phyloP scores from a whole-genome alignment of 148 eudicot genomes.

The Chenopodium album region DNA sequence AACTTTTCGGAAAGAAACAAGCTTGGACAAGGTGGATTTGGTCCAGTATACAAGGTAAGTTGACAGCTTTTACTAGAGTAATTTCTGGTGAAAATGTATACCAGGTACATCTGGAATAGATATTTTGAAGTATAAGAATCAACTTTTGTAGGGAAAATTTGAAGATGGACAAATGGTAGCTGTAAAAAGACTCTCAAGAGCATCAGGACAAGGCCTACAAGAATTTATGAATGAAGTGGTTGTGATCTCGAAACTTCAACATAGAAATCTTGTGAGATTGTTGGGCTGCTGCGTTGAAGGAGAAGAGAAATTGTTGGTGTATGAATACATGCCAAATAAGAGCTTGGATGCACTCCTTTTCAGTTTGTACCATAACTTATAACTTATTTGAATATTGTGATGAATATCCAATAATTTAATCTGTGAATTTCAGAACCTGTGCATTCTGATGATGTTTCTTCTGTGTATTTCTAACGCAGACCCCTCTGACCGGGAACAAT shows the following conservation, averaged over 20 bases:
- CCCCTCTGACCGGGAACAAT: not conserved
- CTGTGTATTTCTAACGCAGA: conserved; percentile 9
- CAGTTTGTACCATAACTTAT: conserved; percentile 19
- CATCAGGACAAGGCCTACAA: conserved; percentile 36
- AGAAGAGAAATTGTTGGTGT: conserved; percentile 41
- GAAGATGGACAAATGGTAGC: conserved; percentile 35
- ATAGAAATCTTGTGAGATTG: conserved; percentile 41
- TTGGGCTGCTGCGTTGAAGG: conserved; percentile 38
- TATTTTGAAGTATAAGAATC: not conserved
- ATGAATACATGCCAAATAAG: conserved; percentile 44
- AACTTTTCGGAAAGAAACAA: conserved; percentile 34
- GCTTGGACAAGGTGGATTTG: conserved; percentile 61
- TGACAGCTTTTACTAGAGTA: not conserved
- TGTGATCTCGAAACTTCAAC: conserved; percentile 44
- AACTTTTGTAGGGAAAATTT: conserved; percentile 30
- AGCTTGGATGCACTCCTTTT: conserved; percentile 43
- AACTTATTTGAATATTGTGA: not conserved
- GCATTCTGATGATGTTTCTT: not conserved
- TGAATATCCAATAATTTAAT: not conserved
- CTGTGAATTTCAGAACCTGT: not conserved
- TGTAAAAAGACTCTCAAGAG: conserved; percentile 41
- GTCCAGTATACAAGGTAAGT: conserved; percentile 47
- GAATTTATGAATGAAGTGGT: conserved; percentile 45
- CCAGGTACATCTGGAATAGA: not conserved
- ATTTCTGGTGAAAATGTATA: not conserved